Percentiles rank a stretch among this genome's conserved stretches.
Conservation (phyloP, 495 filamentous ascomycete genomes). For the Pyrenula aspistea region DNA sequence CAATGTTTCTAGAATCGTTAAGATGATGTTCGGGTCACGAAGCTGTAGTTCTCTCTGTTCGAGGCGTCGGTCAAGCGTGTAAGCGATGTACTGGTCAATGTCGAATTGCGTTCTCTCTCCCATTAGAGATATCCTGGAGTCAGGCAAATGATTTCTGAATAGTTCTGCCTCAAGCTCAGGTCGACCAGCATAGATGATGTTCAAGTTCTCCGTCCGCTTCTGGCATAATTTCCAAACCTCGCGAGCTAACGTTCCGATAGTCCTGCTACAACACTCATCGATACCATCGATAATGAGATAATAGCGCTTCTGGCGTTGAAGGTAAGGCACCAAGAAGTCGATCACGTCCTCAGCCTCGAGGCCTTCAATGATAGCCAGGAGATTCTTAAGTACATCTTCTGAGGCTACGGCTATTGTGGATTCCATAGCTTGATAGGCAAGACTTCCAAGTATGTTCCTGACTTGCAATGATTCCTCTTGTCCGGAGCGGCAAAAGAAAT, state of each 20-base stretch:
- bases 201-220: not conserved
- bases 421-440: slow-evolving; percentile 11
- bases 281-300: slow-evolving; percentile 13
- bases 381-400: slow-evolving; percentile 1
- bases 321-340: slow-evolving; percentile 6
- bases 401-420: slow-evolving; percentile 3
- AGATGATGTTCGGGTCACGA: slow-evolving; percentile 3
- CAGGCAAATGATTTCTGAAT: not conserved
- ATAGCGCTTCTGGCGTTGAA: slow-evolving; percentile 3
- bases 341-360: slow-evolving; percentile 5
- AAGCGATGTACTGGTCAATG: slow-evolving; percentile 12
- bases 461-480: slow-evolving; percentile 9
- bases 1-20: not conserved
- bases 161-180: slow-evolving; percentile 4
- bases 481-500: slow-evolving; percentile 12
- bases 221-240: not conserved
- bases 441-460: slow-evolving; percentile 9
- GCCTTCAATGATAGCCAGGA: slow-evolving; percentile 1
- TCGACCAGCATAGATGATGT: slow-evolving; percentile 4
- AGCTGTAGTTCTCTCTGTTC: slow-evolving; percentile 1
- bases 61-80: slow-evolving; percentile 1
- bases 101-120: slow-evolving; percentile 6
- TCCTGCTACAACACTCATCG: slow-evolving; percentile 7
- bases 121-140: slow-evolving; percentile 1
- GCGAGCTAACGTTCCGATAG: not conserved